phyloP scores from a whole-genome alignment of 768 basidiomycete species.

The Mycena maculata region DNA sequence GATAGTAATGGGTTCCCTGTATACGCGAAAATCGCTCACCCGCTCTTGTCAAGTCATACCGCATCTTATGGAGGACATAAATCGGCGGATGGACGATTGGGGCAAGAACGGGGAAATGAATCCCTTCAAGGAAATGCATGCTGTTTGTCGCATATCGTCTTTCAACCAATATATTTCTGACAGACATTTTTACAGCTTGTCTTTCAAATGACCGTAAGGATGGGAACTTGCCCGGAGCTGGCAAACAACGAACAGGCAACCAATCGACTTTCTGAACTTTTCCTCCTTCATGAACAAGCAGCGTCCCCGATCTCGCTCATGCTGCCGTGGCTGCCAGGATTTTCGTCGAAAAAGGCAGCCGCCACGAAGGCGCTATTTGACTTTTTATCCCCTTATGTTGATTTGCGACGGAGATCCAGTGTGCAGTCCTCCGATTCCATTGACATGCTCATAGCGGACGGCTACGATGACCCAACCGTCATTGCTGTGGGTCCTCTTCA shows the following conservation, averaged over 20 bases:
- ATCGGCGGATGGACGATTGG: slow-evolving; percentile 38
- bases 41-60: slow-evolving; percentile 35
- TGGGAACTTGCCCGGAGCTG: slow-evolving; percentile 49
- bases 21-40: neutral
- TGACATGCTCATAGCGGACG: slow-evolving; percentile 48
- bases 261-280: slow-evolving; percentile 40
- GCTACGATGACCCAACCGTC: slow-evolving; percentile 36
- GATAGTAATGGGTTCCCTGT: neutral
- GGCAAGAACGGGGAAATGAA: slow-evolving; percentile 39
- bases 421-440: slow-evolving; percentile 46
- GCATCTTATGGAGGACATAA: slow-evolving; percentile 39
- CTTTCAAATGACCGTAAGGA: slow-evolving; percentile 50
- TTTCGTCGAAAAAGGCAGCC: slow-evolving; percentile 47
- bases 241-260: slow-evolving; percentile 42
- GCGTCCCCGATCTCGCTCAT: slow-evolving; percentile 47
- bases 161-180: neutral
- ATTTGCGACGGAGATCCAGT: slow-evolving; percentile 41
- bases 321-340: slow-evolving; percentile 51
- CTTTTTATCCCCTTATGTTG: slow-evolving; percentile 41
- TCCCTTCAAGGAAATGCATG: slow-evolving; percentile 41
- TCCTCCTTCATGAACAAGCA: slow-evolving; percentile 47
- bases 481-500: slow-evolving; percentile 23
- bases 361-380: slow-evolving; percentile 45
- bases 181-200: slow-evolving; percentile 35
- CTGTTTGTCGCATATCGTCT: slow-evolving; percentile 28